Percentiles rank a stretch among this genome's conserved stretches.
Evolutionary conservation across 176 grass and related monocot species (phyloP).

Genomic region (Oryza nivara): DNA sequence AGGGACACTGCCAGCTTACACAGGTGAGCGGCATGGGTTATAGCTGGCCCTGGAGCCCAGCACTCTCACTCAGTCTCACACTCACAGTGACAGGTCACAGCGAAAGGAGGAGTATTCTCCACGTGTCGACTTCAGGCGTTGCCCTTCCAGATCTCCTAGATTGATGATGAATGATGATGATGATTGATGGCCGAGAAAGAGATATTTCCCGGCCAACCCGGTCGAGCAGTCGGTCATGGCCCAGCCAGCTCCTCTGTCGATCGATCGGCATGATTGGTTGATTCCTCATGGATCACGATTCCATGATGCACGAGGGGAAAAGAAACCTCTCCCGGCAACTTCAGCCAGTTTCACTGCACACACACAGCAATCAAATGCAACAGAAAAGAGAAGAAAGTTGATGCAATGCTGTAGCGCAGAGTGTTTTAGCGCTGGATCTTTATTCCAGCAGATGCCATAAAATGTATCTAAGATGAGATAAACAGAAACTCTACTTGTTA

Average conservation of each 20-base stretch:
- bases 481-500: no score
- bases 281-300: slow-evolving; percentile 8
- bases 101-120: background rate
- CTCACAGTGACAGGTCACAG: background rate
- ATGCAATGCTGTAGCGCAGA: background rate
- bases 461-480: no score
- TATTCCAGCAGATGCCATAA: no score
- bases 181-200: background rate
- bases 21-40: background rate
- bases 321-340: background rate
- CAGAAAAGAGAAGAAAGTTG: background rate
- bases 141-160: slow-evolving; percentile 36
- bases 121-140: background rate
- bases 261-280: slow-evolving; percentile 21
- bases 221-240: background rate
- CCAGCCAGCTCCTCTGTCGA: slow-evolving; percentile 21
- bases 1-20: slow-evolving; percentile 32
- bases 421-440: background rate
- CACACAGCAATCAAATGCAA: background rate
- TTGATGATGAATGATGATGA: background rate
- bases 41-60: slow-evolving; percentile 31
- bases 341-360: background rate
- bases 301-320: slow-evolving; percentile 8
- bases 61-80: background rate
- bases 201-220: slow-evolving; percentile 1